Base-by-base conservation (phyloP, 2,329 filamentous ascomycete species). In the Raffaelea arxii region DNA sequence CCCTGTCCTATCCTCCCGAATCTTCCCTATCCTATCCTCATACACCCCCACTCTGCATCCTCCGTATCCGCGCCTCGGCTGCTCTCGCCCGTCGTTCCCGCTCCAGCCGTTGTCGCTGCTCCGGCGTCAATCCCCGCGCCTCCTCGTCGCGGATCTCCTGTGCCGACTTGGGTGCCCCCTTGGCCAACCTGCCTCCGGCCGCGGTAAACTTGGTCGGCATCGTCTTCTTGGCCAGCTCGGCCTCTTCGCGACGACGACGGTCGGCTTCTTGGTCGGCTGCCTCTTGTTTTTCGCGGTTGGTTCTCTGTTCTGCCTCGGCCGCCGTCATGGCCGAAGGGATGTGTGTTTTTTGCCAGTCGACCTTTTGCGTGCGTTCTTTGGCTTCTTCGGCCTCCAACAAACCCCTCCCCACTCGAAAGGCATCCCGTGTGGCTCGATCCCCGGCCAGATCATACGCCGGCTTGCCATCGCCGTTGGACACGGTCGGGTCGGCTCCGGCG, bases 31-130 rank as follows among this genome's bases (percentile, higher is more conserved):
- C n/a, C n/a, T n/a, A n/a, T n/a, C n/a, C n/a, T n/a, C n/a, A n/a
- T n/a, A n/a, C n/a, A n/a, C n/a, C n/a, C n/a, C n/a, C n/a, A n/a
- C n/a, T n/a, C n/a, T 78, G 75, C 75, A 88, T 71, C 57, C 75
- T 74, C 65, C 75, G 80, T 49, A 96, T 74, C 59, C 91, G 79
- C 68, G 91, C 90, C 65, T 97, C 92, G 0, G 90, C 91, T 9
- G 92, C 92, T 56, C 91, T 79, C 4, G 92, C 92, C 58, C 91
- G 82, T 56, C 89, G 74, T 66, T 98, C 92, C 55, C 92, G 73
- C 63, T 97, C 92, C 46, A 97, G 64, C 60, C 77, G 80, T 76
- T 82, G 78, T 61, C 81, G 78, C 78, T 92, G 90, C 66, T 97
- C 91, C 0, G 87, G 82, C 37, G 86, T 94, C 68, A 97, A 71